phyloP scores from a whole-genome alignment of 805 yeast genomes.

The Grigorovia transvaalensis region DNA sequence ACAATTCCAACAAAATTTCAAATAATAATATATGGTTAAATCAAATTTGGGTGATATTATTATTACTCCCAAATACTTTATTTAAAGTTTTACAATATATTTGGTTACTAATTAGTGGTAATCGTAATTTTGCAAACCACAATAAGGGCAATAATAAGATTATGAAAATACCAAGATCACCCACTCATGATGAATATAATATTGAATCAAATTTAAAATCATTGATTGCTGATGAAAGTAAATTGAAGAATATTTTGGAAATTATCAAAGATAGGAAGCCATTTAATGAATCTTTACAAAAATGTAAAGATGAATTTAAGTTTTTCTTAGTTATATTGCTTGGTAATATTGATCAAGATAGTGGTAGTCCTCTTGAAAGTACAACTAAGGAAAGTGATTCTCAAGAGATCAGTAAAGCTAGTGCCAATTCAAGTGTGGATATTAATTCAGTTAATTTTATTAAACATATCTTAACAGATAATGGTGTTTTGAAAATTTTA shows the following conservation, averaged over 20 bases:
- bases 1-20: not conserved
- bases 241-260: constrained; percentile 5
- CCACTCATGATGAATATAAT: constrained; percentile 8
- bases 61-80: constrained; percentile 45
- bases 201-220: constrained; percentile 5
- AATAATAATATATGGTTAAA: constrained; percentile 1
- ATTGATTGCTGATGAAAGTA: constrained; percentile 6
- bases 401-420: not conserved
- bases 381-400: not conserved
- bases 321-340: constrained; percentile 47
- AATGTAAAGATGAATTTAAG: constrained; percentile 33
- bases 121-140: constrained; percentile 1
- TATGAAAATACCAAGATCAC: constrained; percentile 14
- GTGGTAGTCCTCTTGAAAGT: not conserved
- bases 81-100: constrained; percentile 13
- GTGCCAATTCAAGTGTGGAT: constrained; percentile 8
- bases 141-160: constrained; percentile 4
- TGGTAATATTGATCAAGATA: constrained; percentile 22
- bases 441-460: constrained; percentile 32
- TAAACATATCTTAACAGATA: constrained; percentile 37
- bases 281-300: constrained; percentile 35
- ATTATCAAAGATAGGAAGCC: constrained; percentile 12
- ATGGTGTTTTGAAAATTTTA: constrained; percentile 31
- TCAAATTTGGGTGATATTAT: constrained; percentile 30
- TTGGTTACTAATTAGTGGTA: constrained; percentile 1